Conservation (phyloP, 2,329 filamentous ascomycete genomes). For the Chalaropsis ovoidea region DNA sequence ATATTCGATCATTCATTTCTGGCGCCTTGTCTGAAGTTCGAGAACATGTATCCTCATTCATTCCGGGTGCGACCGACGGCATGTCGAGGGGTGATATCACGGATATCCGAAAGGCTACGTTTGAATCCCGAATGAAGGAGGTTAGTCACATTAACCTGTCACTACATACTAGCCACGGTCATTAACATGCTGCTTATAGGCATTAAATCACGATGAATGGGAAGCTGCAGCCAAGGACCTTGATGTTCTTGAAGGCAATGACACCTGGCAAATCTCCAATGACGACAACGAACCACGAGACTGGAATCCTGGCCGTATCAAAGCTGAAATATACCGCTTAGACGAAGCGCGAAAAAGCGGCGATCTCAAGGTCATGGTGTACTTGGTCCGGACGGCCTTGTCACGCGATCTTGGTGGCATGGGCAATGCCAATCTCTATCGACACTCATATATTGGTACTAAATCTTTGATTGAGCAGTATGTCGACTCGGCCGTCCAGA, state of each 20-base stretch:
- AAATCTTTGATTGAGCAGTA: constrained; percentile 81
- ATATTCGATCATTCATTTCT: neutral
- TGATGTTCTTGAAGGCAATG: constrained; percentile 68
- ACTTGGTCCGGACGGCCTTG: constrained; percentile 68
- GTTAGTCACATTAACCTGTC: neutral
- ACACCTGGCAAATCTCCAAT: constrained; percentile 59
- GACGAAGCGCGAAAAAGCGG: constrained; percentile 61
- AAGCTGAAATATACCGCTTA: constrained; percentile 59
- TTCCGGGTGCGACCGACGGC: neutral
- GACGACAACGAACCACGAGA: constrained; percentile 39
- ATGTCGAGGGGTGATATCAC: neutral
- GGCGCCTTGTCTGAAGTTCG: neutral
- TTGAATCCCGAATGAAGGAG: constrained; percentile 18
- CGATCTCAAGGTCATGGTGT: constrained; percentile 67
- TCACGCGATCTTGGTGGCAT: constrained; percentile 77
- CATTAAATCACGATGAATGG: constrained; percentile 63
- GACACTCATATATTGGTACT: constrained; percentile 74
- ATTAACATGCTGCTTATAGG: constrained; percentile 37
- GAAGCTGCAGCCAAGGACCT: constrained; percentile 63
- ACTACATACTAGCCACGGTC: too few species aligned
- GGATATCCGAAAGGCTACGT: neutral
- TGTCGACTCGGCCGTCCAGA: constrained; percentile 65
- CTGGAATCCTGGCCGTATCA: constrained; percentile 61
- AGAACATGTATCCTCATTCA: neutral
- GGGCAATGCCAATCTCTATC: constrained; percentile 72